Conservation (phyloP, 2,329 filamentous ascomycete species). For the Phyllosticta citrichinensis region DNA sequence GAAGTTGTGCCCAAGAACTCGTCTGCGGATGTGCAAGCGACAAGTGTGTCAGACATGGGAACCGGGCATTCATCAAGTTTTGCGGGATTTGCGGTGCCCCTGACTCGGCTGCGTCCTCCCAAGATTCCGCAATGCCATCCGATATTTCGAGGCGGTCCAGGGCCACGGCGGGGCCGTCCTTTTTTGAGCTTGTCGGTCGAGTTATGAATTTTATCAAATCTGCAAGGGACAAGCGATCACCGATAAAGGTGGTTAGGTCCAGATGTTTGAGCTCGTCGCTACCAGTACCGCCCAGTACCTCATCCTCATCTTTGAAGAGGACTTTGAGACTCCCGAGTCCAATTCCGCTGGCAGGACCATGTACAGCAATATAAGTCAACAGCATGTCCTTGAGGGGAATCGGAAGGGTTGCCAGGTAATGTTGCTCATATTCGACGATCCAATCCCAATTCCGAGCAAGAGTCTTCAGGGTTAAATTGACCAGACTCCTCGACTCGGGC, state of each 20-base stretch:
- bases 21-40: slow-evolving; percentile 45
- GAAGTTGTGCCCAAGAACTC: slow-evolving; percentile 46
- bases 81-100: slow-evolving; percentile 11
- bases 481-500: slow-evolving; percentile 30
- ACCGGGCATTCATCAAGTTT: slow-evolving; percentile 22
- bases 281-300: slow-evolving; percentile 24
- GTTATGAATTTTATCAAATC: slow-evolving; percentile 38
- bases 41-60: slow-evolving; percentile 46
- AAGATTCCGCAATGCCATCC: slow-evolving; percentile 31
- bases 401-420: slow-evolving; percentile 44
- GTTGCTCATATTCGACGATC: slow-evolving; percentile 47
- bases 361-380: slow-evolving; percentile 46
- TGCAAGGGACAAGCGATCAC: slow-evolving; percentile 37
- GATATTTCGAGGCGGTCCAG: slow-evolving; percentile 14
- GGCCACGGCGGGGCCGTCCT: slow-evolving; percentile 10
- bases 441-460: slow-evolving; percentile 48
- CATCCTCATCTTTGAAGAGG: slow-evolving; percentile 35
- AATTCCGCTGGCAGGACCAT: slow-evolving; percentile 34
- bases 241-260: slow-evolving; percentile 44
- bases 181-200: slow-evolving; percentile 6
- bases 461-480: slow-evolving; percentile 42
- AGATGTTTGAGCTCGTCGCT: slow-evolving; percentile 39
- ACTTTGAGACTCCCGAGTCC: slow-evolving; percentile 38
- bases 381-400: slow-evolving; percentile 41
- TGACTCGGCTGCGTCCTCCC: slow-evolving; percentile 28